Evolutionary conservation across 345 rosid species (phyloP), one percentile per base, ranked within the genome.

Genomic region (Zanthoxylum bungeanum): DNA sequence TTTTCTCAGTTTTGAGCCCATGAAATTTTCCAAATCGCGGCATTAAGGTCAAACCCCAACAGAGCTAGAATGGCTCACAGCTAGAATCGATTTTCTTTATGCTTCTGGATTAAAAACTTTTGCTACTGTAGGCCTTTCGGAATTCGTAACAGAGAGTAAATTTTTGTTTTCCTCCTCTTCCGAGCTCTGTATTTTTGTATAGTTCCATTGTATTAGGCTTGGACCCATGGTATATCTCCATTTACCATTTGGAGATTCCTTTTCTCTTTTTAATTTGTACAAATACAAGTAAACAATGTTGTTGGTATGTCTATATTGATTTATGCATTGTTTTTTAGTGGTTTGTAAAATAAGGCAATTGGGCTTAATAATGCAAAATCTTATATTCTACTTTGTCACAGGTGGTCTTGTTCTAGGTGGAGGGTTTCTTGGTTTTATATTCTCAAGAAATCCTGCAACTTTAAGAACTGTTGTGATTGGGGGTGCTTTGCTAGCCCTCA

Each of bases 401-500:
- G 97, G n/a, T n/a, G n/a, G n/a, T n/a, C n/a, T n/a, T n/a, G n/a
- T n/a, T n/a, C n/a, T n/a, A n/a, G n/a, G n/a, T n/a, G n/a, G n/a
- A n/a, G n/a, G n/a, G n/a, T n/a, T n/a, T n/a, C n/a, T n/a, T n/a
- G n/a, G n/a, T n/a, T 86, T 85, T 75, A 76, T 84, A 70, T 86
- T 89, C 78, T 86, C 97, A 3, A 76, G 93, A 77, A 90, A 87
- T 79, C 76, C 75, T 55, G 52, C 86, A 11, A 77, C 86, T 62
- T 75, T 94, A 60, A 78, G 78, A 52, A 82, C 83, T 11, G 85
- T 88, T 55, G 70, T 79, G 60, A 80, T 80, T 78, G 98, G 98
- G 69, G 97, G 91, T 59, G 91, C 87, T 78, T 74, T 94, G 67
- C 90, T 94, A 21, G 87, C 93, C 27, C 93, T n/a, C n/a, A n/a